Evolutionary conservation across 305 asterid genomes (phyloP), one percentile per base, ranked within the genome.

Genomic region (Solanum hybrid): DNA sequence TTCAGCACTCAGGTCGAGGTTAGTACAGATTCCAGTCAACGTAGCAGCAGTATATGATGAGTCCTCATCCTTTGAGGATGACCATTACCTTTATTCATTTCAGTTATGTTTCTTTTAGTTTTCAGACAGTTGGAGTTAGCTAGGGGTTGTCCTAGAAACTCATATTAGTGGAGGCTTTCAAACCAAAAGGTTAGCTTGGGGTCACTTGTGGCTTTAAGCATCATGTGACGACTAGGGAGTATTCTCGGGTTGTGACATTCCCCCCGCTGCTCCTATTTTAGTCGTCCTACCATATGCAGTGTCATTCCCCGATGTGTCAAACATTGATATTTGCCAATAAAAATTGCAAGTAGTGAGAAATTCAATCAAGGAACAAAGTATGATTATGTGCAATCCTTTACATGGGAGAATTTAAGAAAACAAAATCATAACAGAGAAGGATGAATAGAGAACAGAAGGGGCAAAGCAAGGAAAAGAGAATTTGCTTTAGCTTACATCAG

Each of bases 401-500:
- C 17, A 31, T 4, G 26, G 42, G 42, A 51, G 37, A 84, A 45
- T 56, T 10, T 84, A 51, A 51, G 29, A 84, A 45, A 45, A 51
- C 1, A 51, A 6, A 84, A 84, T 29, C 4, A 19, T 32, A 17
- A 51, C 69, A 40, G 15, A 27, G 24, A 4, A 26, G 17, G 87
- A 17, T 51, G 29, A 84, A 10, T 31, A 84, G 12, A 31, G 12
- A 51, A 84, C 42, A 84, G 22, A 22, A 84, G 10, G 19, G 26
- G 66, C 38, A 51, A 51, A 3, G 27, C 15, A 0, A 84, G 13
- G 40, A 45, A 64, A 51, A 84, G 75, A 45, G 38, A 56, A 84
- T 29, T 10, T 84, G 27, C 38, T 84, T 84, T 84, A 89, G 87
- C 96, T 93, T 95, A 97, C 99, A 88, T 97, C 95, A 89, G 93